Evolutionary conservation across 257 asterid genomes (phyloP).

Genomic region (Solanum bulbocastanum): DNA sequence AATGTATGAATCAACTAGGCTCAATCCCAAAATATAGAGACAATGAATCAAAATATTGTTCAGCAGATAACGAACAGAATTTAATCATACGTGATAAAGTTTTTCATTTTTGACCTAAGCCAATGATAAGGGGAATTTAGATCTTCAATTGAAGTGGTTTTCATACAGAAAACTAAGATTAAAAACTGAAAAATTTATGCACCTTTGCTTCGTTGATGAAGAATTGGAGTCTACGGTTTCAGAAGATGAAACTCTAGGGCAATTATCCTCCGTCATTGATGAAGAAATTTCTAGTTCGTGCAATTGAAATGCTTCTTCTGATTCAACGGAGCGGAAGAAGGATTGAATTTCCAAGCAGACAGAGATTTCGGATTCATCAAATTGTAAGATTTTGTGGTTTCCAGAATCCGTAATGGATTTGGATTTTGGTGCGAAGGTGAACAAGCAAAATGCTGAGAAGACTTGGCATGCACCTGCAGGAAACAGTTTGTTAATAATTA

Average conservation of each 20-base stretch:
- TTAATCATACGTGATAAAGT: too few species aligned
- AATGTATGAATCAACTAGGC: not conserved
- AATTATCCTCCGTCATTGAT: constrained; percentile 53
- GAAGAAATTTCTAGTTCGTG: not conserved
- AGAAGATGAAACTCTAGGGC: constrained; percentile 59
- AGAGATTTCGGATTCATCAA: not conserved
- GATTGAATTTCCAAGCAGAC: not conserved
- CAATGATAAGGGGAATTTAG: not conserved
- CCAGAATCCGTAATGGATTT: not conserved
- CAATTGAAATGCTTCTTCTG: not conserved
- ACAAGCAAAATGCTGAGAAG: not conserved
- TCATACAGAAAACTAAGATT: not conserved
- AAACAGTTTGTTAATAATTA: too few species aligned
- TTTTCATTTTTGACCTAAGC: not conserved
- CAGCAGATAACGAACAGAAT: too few species aligned
- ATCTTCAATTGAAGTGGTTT: not conserved
- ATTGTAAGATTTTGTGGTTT: not conserved
- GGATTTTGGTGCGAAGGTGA: not conserved
- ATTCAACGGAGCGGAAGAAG: not conserved
- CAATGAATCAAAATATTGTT: not conserved
- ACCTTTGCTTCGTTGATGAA: constrained; percentile 73
- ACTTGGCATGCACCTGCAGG: not conserved
- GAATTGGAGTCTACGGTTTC: constrained; percentile 22
- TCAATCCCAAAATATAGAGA: not conserved
- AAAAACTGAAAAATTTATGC: not conserved